Evolutionary conservation across 805 yeast species (phyloP).

Genomic region (Suhomyces vadensis): DNA sequence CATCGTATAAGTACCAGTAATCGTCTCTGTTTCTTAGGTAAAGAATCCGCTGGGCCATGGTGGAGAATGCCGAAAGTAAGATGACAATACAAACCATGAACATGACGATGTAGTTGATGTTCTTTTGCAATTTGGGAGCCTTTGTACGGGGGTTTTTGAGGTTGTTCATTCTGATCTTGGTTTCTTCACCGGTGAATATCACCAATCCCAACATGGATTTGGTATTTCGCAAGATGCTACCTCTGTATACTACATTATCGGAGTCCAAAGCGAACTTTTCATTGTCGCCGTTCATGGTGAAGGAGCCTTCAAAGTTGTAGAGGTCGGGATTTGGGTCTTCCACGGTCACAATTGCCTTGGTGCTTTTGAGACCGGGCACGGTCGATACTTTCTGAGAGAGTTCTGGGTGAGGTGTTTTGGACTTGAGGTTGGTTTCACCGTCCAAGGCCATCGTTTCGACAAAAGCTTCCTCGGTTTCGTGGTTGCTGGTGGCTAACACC

Average conservation of each 20-base stretch:
- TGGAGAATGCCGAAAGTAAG: constrained; percentile 71
- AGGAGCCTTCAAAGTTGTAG: constrained; percentile 86
- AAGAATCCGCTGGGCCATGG: constrained; percentile 69
- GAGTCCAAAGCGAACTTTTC: constrained; percentile 62
- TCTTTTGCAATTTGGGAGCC: constrained; percentile 86
- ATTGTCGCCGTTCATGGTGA: constrained; percentile 39
- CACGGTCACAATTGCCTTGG: constrained; percentile 57
- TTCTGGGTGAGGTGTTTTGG: constrained; percentile 66
- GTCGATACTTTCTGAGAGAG: constrained; percentile 52
- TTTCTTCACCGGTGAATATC: constrained; percentile 91
- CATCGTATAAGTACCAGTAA: constrained; percentile 70
- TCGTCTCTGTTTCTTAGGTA: constrained; percentile 42
- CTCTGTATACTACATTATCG: constrained; percentile 86
- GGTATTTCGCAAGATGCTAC: constrained; percentile 87
- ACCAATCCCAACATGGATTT: constrained; percentile 73
- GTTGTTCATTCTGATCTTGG: constrained; percentile 94
- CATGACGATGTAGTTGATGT: constrained; percentile 78
- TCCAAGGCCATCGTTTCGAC: constrained; percentile 97
- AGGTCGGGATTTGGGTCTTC: constrained; percentile 94
- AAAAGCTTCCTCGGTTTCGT: constrained; percentile 62
- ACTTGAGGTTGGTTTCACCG: constrained; percentile 92
- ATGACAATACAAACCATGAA: constrained; percentile 87
- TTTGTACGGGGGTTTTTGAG: constrained; percentile 85
- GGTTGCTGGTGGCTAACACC: constrained; percentile 61
- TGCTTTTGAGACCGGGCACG: constrained; percentile 50